Evolutionary conservation across 2,329 filamentous ascomycete genomes (phyloP), one percentile per base, ranked within the genome.

Genomic region (Neopestalotiopsis rosae): DNA sequence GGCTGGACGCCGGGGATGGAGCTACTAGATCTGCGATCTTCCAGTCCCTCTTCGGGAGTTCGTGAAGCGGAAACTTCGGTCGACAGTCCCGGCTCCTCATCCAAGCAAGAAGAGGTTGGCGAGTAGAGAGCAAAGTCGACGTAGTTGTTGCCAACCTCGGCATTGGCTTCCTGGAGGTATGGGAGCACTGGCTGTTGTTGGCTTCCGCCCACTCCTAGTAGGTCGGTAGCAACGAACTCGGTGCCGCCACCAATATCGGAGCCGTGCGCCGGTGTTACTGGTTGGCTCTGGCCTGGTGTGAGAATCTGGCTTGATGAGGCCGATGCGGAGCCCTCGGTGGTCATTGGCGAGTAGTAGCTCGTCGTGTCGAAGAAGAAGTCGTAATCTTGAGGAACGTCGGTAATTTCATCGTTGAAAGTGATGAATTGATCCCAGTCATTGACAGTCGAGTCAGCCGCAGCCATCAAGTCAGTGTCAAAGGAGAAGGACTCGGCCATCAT

Each of bases 51-150:
- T 1, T 49, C 65, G 56, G 65, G 56, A n/a, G 30, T 28, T 34
- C 28, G n/a, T 58, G 65, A 17, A 14, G 56, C 76, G 4, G 75
- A 67, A 49, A 78, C 64, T 58, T 79, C 76, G 34, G 70, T 77
- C 1, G 57, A 69, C 30, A 73, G 67, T 61, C 71, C 68, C 77
- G 79, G 80, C 59, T 88, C 86, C 69, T 87, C 86, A 68, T 87
- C 85, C 14, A 85, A 79, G 74, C 82, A 82, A 69, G 78, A 81
- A 28, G 79, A 77, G 2, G 69, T 71, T 7, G 87, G 86, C 64
- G 86, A 88, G 79, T 83, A 89, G 17, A 88, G 82, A 74, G 83
- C 85, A 79, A 89, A 89, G 79, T 88, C 87, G 72, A 82, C 78
- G 73, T 88, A 88, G 76, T 85, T 77, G 76, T 82, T 79, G 73